Evolutionary conservation across 441 rosid genomes (phyloP), one percentile per base, ranked within the genome.

Genomic region (Hypseocharis bilobata): DNA sequence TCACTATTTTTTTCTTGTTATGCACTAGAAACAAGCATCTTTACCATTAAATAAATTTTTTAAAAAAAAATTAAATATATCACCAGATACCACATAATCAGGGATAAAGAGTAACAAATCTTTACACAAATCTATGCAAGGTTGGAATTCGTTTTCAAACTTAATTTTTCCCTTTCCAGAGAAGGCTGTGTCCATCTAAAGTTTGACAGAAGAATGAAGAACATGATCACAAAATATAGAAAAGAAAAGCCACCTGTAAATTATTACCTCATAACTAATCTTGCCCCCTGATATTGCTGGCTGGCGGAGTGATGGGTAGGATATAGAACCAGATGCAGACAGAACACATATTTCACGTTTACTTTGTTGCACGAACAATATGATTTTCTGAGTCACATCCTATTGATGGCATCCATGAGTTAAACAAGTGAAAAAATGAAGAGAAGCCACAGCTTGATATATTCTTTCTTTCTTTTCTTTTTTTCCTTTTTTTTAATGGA

Each of bases 271-370:
- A 72, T 83, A 93, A 1, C 88, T 77, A 66, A 86, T 71, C 74
- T 32, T 85, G 76, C 95, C 88, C 63, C 92, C 97, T 51, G 96
- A 83, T 62, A 86, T 78, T 63, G 94, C 93, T n/a, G 91, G 88
- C 70, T 91, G 97, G 68, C 86, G 84, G 58, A 93, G 86, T 60
- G 95, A 84, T 69, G 78, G 96, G 70, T 74, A 87, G 57, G 91
- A 83, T 72, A 93, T 80, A 26, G 87, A 70, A 67, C 98, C 97
- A 62, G 91, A 87, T 58, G 96, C 97, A 72, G 98, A 93, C 14
- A 93, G 75, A 70, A 93, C 82, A 56, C 96, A 93, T 59, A 88
- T 77, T 69, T 91, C 97, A 52, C 87, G 88, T 76, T 78, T 88
- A 76, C 89, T 81, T 80, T 88, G 89, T 71, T 84, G 85, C 78